Base-by-base conservation (phyloP, 2,329 filamentous ascomycete genomes). In the Aspergillus transmontanensis region DNA sequence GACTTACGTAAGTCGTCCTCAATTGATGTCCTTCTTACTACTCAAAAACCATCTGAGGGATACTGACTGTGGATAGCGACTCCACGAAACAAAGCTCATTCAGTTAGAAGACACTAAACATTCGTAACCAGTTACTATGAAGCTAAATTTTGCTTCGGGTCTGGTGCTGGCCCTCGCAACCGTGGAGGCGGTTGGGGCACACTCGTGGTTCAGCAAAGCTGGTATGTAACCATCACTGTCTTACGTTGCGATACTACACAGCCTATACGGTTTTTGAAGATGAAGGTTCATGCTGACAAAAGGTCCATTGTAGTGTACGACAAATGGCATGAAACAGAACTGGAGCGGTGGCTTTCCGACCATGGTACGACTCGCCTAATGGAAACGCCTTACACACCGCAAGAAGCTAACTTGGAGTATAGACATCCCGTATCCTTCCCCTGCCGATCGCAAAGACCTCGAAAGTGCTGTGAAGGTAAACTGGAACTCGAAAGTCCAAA, bases 281-380 rank as follows among this genome's bases (percentile, higher is more conserved):
- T 11, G n/a, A 30, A 55, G 9, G 28, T 4, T 23, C 16, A 61
- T 62, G 34, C 54, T 57, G 63, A 64, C 39, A 4, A n/a, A 45
- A 43, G 62, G 53, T 61, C 21, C 12, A 57, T n/a, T 62, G 16
- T 74, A 97, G 94, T 90, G 19, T 98, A 98, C 85, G 97, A 98
- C 82, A 97, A 95, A 79, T 99, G 95, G 95, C 94, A 98, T 73
- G 90, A 98, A 84, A 96, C 92, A 26, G 95, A 99, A 85, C 88
- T 99, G 34, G 94, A 99, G 83, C 88, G 94, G 73, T 99, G 95
- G 95, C 88, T 99, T 57, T 91, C 91, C 34, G 95, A 99, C 76
- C 87, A 98, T 81, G 88, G 79, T 80, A 69, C 50, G 64, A 23
- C 30, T 4, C 16, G 12, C 34, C 39, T 50, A 10, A 3, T 51